Evolutionary conservation across 2,329 filamentous ascomycete genomes (phyloP).

Genomic region (Arthrobotrys sinensis): DNA sequence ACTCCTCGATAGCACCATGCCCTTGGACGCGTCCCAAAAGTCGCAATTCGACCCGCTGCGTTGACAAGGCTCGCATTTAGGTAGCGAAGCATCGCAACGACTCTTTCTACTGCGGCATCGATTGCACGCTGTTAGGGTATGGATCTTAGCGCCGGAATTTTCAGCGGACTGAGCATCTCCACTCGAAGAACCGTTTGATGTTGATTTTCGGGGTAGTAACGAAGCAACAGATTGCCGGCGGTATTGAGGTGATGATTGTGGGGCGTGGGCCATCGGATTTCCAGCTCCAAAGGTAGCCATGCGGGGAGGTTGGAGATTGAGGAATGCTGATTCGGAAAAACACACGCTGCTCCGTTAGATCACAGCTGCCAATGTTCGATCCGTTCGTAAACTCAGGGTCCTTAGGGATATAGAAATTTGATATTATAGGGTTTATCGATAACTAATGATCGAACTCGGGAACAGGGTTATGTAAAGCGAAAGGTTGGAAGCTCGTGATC

Average conservation of each 20-base stretch:
- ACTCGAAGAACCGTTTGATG: slow-evolving; percentile 43
- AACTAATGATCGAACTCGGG: slow-evolving; percentile 9
- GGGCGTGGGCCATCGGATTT: slow-evolving; percentile 46
- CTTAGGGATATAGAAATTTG: slow-evolving; percentile 11
- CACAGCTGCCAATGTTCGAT: slow-evolving; percentile 17
- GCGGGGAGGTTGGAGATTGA: slow-evolving; percentile 48
- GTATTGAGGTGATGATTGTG: slow-evolving; percentile 51
- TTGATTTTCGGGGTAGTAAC: slow-evolving; percentile 55
- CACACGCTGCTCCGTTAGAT: slow-evolving; percentile 15
- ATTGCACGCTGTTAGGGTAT: slow-evolving; percentile 71
- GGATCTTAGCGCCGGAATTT: slow-evolving; percentile 62
- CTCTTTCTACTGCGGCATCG: slow-evolving; percentile 81
- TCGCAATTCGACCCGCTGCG: slow-evolving; percentile 92
- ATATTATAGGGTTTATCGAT: slow-evolving; percentile 20
- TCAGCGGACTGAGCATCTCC: slow-evolving; percentile 36
- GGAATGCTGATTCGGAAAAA: slow-evolving; percentile 21
- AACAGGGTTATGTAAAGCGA: slow-evolving; percentile 28
- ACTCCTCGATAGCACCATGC: slow-evolving; percentile 86
- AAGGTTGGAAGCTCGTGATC: slow-evolving; percentile 54
- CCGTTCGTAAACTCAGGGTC: slow-evolving; percentile 16
- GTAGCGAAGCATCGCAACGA: slow-evolving; percentile 91
- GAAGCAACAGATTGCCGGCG: slow-evolving; percentile 57
- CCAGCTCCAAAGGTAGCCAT: slow-evolving; percentile 59
- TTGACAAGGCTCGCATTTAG: slow-evolving; percentile 92
- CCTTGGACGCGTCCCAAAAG: slow-evolving; percentile 92